Percentiles rank a stretch among this genome's conserved stretches.
phyloP scores from a whole-genome alignment of 306 rosid species.

The Oemleria cerasiformis region DNA sequence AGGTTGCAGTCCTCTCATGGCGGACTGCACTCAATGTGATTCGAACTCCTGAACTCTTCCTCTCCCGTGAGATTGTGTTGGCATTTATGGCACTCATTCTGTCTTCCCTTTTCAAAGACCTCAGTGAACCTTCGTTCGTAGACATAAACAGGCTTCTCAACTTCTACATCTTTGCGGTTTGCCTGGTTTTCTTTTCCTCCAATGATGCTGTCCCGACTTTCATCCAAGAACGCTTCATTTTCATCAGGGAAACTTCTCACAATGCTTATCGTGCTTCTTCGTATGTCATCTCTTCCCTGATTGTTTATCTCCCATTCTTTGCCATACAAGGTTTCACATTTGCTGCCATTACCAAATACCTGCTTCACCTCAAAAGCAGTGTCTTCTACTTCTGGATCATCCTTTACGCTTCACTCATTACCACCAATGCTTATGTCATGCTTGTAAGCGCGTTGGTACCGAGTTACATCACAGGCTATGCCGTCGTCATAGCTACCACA shows the following conservation, averaged over 20 bases:
- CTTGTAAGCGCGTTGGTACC: slow-evolving; percentile 94
- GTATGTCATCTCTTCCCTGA: slow-evolving; percentile 69
- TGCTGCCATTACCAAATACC: slow-evolving; percentile 55
- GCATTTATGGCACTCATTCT: slow-evolving; percentile 74
- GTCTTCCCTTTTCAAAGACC: slow-evolving; percentile 55
- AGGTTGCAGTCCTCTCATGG: slow-evolving; percentile 80
- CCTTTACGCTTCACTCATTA: slow-evolving; percentile 73
- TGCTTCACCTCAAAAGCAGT: slow-evolving; percentile 49
- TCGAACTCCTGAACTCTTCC: slow-evolving; percentile 84
- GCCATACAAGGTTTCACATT: slow-evolving; percentile 88
- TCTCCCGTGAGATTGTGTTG: slow-evolving; percentile 82
- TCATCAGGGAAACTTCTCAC: slow-evolving; percentile 83
- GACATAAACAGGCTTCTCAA: slow-evolving; percentile 76
- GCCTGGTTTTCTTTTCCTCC: slow-evolving; percentile 88
- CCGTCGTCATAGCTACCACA: slow-evolving; percentile 85
- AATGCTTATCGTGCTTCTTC: slow-evolving; percentile 90
- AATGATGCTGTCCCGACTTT: slow-evolving; percentile 91
- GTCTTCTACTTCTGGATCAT: slow-evolving; percentile 59
- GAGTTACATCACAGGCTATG: slow-evolving; percentile 84
- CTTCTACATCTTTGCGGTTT: slow-evolving; percentile 84
- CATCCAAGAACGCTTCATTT: slow-evolving; percentile 82
- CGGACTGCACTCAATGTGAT: slow-evolving; percentile 64
- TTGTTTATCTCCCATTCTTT: slow-evolving; percentile 84
- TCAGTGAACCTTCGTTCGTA: slow-evolving; percentile 40
- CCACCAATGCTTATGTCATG: slow-evolving; percentile 88